Evolutionary conservation across 257 asterid genomes (phyloP).

Genomic region (Henckelia pumila): DNA sequence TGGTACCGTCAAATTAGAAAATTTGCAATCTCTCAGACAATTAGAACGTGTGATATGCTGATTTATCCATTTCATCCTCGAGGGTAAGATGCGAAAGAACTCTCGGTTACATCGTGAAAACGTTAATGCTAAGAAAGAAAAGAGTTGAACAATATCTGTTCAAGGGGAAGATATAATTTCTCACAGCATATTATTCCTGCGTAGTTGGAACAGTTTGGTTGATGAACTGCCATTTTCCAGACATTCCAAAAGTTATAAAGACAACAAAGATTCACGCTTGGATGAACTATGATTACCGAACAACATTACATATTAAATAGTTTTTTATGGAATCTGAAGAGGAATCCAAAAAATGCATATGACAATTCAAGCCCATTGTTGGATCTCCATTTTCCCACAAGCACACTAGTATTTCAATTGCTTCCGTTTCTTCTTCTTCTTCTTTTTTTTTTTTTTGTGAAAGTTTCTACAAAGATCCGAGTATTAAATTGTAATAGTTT

Average conservation of each 20-base stretch:
- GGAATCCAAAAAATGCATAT: neutral
- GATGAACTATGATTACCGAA: neutral
- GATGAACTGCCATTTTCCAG: neutral
- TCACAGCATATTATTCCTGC: too few relatives aligned
- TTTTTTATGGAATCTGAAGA: too few relatives aligned
- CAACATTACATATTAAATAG: neutral
- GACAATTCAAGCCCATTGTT: neutral
- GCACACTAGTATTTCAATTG: neutral
- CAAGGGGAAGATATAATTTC: neutral
- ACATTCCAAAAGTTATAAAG: too few relatives aligned
- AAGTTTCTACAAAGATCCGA: neutral
- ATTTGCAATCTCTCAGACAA: neutral
- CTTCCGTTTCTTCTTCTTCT: too few relatives aligned
- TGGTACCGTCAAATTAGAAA: neutral
- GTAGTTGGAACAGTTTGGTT: neutral
- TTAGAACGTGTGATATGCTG: neutral
- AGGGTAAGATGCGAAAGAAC: neutral
- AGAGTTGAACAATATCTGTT: neutral
- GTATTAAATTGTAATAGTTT: neutral
- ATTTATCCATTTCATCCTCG: neutral
- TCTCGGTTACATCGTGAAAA: neutral
- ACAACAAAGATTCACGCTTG: too few relatives aligned
- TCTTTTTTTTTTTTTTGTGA: neutral
- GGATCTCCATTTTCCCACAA: neutral
- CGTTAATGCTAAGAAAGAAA: neutral